Conservation (phyloP, 352 stramenopile genomes). For the Aphanomyces stellatus region DNA sequence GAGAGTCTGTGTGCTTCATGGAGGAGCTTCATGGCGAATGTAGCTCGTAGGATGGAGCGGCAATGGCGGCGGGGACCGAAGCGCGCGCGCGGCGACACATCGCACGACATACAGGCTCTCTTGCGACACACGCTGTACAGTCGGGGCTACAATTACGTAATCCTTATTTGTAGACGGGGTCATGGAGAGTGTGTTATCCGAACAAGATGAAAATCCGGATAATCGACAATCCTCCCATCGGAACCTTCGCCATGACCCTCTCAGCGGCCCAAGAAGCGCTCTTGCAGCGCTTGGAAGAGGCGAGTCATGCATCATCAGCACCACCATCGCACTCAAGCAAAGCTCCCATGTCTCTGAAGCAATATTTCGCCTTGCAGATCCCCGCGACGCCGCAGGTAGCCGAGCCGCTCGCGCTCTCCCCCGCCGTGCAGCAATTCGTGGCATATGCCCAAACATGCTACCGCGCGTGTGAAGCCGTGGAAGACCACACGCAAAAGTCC, state of each 20-base stretch:
- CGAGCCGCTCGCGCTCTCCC: background rate
- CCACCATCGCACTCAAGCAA: background rate
- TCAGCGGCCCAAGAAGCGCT: conserved; percentile 8
- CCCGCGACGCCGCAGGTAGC: background rate
- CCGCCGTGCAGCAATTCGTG: background rate
- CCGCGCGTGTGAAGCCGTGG: conserved; percentile 34
- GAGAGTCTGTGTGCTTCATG: no score
- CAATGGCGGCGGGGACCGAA: no score
- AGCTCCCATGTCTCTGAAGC: conserved; percentile 8
- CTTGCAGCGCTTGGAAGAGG: background rate
- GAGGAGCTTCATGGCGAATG: no score
- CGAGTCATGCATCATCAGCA: background rate
- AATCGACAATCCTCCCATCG: no score
- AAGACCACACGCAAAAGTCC: conserved; percentile 45
- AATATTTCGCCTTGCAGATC: conserved; percentile 12
- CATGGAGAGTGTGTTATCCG: no score
- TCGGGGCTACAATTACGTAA: no score
- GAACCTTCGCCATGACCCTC: background rate
- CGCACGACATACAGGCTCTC: no score
- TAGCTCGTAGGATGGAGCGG: no score
- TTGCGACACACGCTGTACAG: no score
- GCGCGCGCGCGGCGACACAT: no score
- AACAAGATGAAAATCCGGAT: no score
- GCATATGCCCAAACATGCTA: conserved; percentile 20
- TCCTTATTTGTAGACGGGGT: no score